Evolutionary conservation across 2,329 filamentous ascomycete species (phyloP), one percentile per base, ranked within the genome.

Genomic region (Lasiodiplodia sp.): DNA sequence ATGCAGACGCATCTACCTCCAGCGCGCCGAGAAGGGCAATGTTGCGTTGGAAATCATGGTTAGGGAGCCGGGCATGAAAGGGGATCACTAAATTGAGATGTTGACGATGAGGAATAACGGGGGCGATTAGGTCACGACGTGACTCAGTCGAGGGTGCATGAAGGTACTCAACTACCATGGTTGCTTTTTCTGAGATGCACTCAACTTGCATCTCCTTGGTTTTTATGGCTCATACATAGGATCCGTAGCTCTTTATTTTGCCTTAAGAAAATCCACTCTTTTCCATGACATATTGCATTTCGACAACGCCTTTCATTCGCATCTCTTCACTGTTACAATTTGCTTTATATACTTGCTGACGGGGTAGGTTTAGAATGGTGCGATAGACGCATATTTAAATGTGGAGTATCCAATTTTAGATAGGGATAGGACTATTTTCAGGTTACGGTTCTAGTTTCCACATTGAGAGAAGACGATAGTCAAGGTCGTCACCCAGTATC

Each of bases 41-140:
- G 86, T 94, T 62, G 84, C 84, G 69, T 82, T 95, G 78, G 91
- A 92, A 76, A 91, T 94, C 80, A 96, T 96, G 92, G 90, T 95
- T 65, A 86, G 92, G 70, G 91, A 94, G 83, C 91, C 92, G 8
- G 37, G 25, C 14, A 71, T 71, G 2, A 65, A 63, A 37, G 66
- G 23, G 18, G 66, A 38, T 21, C 44, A 47, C 12, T 68, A 51
- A 21, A 52, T 16, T 38, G 60, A n/a, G n/a, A 16, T 16, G 11
- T 2, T 10, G 47, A 38, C n/a, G 7, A n/a, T 4, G 40, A 25
- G 11, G 18, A 47, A 25, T 7, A 21, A 16, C 21, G 34, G 25
- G 23, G 44, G 18, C 2, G 7, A 11, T 21, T 18, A 4, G 8
- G 11, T 11, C 1, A n/a, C n/a, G 40, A 47, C 10, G 18, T n/a